These are phyloP conservation scores for Thielaviopsis musarum DNA, from an alignment of 2,329 filamentous ascomycete species.

Conservation along the genomic window DNA sequence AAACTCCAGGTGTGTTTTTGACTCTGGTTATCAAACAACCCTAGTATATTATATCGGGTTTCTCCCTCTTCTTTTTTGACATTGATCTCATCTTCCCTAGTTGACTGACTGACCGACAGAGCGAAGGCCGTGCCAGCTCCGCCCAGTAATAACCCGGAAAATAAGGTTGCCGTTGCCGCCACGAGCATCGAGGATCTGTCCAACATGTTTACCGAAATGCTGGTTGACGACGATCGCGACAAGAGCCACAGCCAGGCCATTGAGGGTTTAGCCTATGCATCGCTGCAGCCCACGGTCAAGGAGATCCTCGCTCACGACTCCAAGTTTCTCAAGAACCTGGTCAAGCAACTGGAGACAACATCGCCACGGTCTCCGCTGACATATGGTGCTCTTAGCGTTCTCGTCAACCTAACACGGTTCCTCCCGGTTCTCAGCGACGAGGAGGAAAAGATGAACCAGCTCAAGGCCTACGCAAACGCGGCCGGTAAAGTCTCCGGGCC, in stretches of 20 bases:
- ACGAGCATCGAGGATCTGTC: conserved; percentile 51
- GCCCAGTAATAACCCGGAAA: conserved; percentile 23
- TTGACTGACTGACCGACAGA: conserved; percentile 29
- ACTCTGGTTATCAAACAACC: conserved; percentile 4
- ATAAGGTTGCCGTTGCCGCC: conserved; percentile 33
- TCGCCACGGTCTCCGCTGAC: conserved; percentile 52
- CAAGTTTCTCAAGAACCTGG: conserved; percentile 50
- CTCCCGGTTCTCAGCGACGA: conserved; percentile 67
- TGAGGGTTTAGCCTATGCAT: conserved; percentile 84
- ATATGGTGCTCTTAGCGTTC: conserved; percentile 73
- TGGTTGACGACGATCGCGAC: conserved; percentile 31
- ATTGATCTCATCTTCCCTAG: conserved; percentile 17
- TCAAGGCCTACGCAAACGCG: conserved; percentile 88
- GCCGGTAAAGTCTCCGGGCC: conserved; percentile 45
- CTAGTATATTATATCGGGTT: not conserved
- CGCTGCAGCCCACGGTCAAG: conserved; percentile 70
- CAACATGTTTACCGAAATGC: conserved; percentile 47
- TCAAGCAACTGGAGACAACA: conserved; percentile 42
- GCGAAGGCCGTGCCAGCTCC: conserved; percentile 36
- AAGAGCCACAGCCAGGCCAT: conserved; percentile 41
- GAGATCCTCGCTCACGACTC: conserved; percentile 58
- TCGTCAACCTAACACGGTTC: conserved; percentile 73
- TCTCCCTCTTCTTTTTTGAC: not conserved
- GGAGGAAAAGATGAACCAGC: conserved; percentile 76
- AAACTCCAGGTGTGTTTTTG: conserved; percentile 41